phyloP scores from a whole-genome alignment of 164 flowering plant species.

The Sextonia rubra region DNA sequence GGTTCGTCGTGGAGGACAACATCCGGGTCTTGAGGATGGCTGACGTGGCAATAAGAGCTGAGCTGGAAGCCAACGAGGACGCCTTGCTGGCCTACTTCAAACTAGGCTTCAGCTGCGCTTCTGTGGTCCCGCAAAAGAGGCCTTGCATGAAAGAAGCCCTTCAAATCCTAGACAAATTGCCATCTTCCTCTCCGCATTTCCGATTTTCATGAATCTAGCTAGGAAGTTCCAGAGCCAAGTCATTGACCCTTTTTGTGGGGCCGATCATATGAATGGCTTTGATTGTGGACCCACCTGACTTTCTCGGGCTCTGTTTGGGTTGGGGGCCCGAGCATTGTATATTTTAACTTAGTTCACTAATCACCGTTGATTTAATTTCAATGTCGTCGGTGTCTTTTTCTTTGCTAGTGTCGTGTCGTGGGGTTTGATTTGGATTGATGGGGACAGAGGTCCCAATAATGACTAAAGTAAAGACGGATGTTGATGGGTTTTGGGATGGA shows the following conservation, averaged over 20 bases:
- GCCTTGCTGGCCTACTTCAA: slow-evolving; percentile 54
- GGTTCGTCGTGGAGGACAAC: slow-evolving; percentile 53
- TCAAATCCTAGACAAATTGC: slow-evolving; percentile 71
- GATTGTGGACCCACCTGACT: too few relatives aligned
- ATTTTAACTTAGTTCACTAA: too few relatives aligned
- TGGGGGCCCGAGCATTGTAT: too few relatives aligned
- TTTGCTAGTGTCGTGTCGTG: not conserved
- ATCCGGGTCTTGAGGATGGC: slow-evolving; percentile 55
- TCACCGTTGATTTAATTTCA: not conserved
- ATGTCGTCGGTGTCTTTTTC: not conserved
- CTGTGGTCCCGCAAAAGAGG: slow-evolving; percentile 64
- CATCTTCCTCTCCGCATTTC: slow-evolving; percentile 12
- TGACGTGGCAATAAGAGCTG: slow-evolving; percentile 69
- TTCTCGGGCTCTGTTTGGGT: too few relatives aligned
- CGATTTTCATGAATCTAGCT: too few relatives aligned
- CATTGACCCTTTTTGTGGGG: too few relatives aligned
- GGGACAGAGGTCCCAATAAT: not conserved
- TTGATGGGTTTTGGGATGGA: not conserved
- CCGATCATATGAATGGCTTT: too few relatives aligned
- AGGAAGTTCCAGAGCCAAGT: too few relatives aligned
- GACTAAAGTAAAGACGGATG: not conserved
- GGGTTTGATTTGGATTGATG: not conserved
- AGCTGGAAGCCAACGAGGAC: slow-evolving; percentile 84
- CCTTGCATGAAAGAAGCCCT: slow-evolving; percentile 86
- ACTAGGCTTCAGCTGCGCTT: slow-evolving; percentile 64